Percentiles rank a stretch among this genome's conserved stretches.
phyloP scores from a whole-genome alignment of 2,329 filamentous ascomycete genomes.

The Chalaropsis thielavioides region DNA sequence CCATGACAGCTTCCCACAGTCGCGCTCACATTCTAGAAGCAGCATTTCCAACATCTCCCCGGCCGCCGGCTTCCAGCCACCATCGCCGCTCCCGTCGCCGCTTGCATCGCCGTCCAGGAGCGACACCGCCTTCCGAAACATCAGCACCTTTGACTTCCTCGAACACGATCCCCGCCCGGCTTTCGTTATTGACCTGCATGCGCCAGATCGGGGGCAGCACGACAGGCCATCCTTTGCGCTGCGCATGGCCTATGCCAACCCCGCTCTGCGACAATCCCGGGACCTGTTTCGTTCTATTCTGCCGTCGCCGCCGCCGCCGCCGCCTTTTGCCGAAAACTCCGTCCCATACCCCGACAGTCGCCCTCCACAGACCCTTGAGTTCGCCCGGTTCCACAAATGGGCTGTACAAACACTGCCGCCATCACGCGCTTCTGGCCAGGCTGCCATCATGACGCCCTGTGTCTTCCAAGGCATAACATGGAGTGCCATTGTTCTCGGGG shows the following conservation, averaged over 20 bases:
- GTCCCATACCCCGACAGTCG: background rate
- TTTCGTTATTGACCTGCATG: constrained; percentile 56
- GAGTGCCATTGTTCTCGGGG: constrained; percentile 49
- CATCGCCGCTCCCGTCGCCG: background rate
- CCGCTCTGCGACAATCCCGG: constrained; percentile 41
- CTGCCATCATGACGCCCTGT: constrained; percentile 29
- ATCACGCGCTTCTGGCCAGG: constrained; percentile 23
- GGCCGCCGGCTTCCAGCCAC: background rate
- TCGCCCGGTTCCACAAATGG: background rate
- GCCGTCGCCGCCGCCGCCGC: background rate
- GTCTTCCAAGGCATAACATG: constrained; percentile 52
- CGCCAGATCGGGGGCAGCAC: constrained; percentile 30
- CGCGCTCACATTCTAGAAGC: background rate
- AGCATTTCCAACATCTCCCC: background rate
- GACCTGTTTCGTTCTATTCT: constrained; percentile 26
- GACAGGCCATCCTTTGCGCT: constrained; percentile 36
- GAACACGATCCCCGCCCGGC: constrained; percentile 65
- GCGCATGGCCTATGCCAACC: constrained; percentile 53
- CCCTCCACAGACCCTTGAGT: background rate
- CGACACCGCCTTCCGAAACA: constrained; percentile 33
- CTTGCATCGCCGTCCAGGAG: background rate
- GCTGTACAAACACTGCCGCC: background rate
- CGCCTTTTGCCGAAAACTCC: background rate
- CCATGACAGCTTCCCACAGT: background rate
- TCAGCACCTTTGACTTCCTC: constrained; percentile 57